Evolutionary conservation across 169 alveolate species (phyloP).

Genomic region (Plasmodium knowlesi): DNA sequence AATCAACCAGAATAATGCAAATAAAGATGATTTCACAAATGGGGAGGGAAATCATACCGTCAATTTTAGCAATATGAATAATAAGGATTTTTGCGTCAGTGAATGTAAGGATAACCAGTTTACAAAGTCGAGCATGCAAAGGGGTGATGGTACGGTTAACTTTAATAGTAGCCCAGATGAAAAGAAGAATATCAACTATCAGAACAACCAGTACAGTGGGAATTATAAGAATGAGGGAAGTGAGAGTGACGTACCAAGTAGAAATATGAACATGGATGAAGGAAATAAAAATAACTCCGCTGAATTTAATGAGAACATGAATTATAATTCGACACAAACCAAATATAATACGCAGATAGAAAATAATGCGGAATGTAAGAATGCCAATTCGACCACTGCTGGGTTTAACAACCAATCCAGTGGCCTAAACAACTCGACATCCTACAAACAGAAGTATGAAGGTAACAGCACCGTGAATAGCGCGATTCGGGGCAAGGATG

Average conservation of each 20-base stretch:
- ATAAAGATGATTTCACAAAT: background rate
- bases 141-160: constrained; percentile 4
- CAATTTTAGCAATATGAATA: constrained; percentile 26
- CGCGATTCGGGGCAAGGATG: background rate
- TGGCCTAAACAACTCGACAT: background rate
- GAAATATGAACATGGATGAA: constrained; percentile 33
- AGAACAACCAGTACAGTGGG: constrained; percentile 18
- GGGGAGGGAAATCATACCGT: constrained; percentile 8
- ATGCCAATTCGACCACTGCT: background rate
- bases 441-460: constrained; percentile 7
- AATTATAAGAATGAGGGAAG: constrained; percentile 37
- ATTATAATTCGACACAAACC: constrained; percentile 19
- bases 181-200: constrained; percentile 23
- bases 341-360: constrained; percentile 12
- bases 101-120: constrained; percentile 19
- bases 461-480: background rate
- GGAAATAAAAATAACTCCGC: background rate
- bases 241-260: background rate
- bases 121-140: constrained; percentile 3
- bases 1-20: background rate
- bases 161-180: background rate
- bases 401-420: constrained; percentile 9
- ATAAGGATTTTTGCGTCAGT: constrained; percentile 30
- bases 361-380: constrained; percentile 1
- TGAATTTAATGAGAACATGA: constrained; percentile 8